phyloP scores from a whole-genome alignment of 1,284 basidiomycete genomes.

The Marasmius sp. region DNA sequence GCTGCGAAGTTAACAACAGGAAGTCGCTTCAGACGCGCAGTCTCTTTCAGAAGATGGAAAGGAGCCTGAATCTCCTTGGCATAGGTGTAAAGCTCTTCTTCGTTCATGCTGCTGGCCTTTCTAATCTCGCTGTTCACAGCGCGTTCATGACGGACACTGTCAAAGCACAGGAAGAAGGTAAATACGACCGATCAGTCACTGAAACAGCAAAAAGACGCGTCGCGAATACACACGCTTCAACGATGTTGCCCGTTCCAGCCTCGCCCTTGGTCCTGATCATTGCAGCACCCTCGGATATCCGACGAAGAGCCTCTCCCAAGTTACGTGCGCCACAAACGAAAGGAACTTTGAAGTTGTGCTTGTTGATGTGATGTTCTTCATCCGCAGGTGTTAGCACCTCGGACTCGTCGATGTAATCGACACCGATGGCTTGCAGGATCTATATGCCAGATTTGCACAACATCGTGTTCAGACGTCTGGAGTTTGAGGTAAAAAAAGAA shows the following conservation, averaged over 20 bases:
- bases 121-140: conserved; percentile 82
- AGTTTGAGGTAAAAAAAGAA: conserved; percentile 3
- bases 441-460: conserved; percentile 26
- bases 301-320: conserved; percentile 90
- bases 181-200: not conserved
- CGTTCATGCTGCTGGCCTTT: conserved; percentile 82
- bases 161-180: not conserved
- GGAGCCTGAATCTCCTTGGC: conserved; percentile 95
- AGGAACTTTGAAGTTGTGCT: conserved; percentile 89
- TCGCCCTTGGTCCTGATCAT: conserved; percentile 98
- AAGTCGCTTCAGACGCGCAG: conserved; percentile 88
- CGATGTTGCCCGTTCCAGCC: conserved; percentile 97
- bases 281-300: conserved; percentile 96
- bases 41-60: conserved; percentile 97
- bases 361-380: conserved; percentile 86
- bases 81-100: conserved; percentile 94
- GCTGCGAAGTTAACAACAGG: conserved; percentile 97
- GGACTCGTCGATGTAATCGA: conserved; percentile 98
- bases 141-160: conserved; percentile 70
- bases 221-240: conserved; percentile 88
- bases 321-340: conserved; percentile 82
- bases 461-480: not conserved
- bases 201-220: conserved; percentile 14
- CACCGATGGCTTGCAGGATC: conserved; percentile 92
- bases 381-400: conserved; percentile 97